Percentiles rank a stretch among this genome's conserved stretches.
phyloP scores from a whole-genome alignment of 805 yeast genomes.

The Tetrapisispora arboricola region DNA sequence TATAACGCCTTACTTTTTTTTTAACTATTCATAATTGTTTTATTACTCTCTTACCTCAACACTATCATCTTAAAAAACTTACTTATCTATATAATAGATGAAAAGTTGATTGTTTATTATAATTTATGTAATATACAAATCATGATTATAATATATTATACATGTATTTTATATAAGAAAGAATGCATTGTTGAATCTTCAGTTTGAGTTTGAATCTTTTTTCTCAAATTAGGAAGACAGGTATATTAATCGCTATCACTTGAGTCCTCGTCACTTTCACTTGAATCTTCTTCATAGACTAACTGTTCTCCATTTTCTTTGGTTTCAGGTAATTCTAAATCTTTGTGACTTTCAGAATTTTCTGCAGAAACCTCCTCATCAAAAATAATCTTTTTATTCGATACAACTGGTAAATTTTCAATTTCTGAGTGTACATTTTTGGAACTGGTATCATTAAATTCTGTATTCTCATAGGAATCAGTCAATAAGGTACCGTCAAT shows the following conservation, averaged over 20 bases:
- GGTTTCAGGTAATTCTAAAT: constrained; percentile 24
- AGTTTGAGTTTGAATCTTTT: not conserved
- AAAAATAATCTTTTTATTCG: constrained; percentile 39
- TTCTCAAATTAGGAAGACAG: not conserved
- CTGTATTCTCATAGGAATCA: constrained; percentile 9
- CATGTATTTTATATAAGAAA: constrained; percentile 1
- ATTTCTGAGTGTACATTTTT: constrained; percentile 32
- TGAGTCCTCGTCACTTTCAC: constrained; percentile 20
- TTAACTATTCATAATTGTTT: too few relatives aligned
- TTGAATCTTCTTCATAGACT: constrained; percentile 26
- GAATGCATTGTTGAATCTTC: not conserved
- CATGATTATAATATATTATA: too few relatives aligned
- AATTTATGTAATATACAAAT: too few relatives aligned
- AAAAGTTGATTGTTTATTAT: too few relatives aligned
- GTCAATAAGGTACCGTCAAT: constrained; percentile 74
- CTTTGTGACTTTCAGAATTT: constrained; percentile 29
- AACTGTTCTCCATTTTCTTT: constrained; percentile 29
- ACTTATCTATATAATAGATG: too few relatives aligned
- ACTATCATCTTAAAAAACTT: too few relatives aligned
- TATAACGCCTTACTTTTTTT: not conserved
- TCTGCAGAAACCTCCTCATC: constrained; percentile 34
- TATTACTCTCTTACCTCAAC: too few relatives aligned
- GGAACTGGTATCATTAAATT: not conserved
- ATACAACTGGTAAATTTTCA: constrained; percentile 45
- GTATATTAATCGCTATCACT: constrained; percentile 16